These are phyloP conservation scores for Austroboletus festivus DNA, from an alignment of 768 basidiomycete genomes.

Conservation along the genomic window DNA sequence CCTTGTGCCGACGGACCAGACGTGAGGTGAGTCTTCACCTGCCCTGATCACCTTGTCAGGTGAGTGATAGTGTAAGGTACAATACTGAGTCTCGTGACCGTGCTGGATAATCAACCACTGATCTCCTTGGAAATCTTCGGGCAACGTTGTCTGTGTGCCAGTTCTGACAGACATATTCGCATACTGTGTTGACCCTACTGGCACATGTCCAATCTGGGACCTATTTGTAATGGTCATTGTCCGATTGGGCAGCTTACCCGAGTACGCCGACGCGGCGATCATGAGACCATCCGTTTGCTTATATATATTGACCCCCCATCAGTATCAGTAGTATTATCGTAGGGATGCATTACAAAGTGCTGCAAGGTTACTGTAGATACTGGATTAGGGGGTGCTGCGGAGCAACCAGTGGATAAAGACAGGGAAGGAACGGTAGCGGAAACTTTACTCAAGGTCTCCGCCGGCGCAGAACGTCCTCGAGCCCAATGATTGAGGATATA, in stretches of 20 bases:
- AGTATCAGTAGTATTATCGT: too few relatives aligned
- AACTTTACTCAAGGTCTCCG: conserved; percentile 17
- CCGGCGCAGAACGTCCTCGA: conserved; percentile 23
- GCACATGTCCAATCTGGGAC: too few relatives aligned
- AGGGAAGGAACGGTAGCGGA: neutral
- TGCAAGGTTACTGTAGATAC: too few relatives aligned
- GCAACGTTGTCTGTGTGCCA: neutral
- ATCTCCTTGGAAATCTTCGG: neutral
- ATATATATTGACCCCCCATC: too few relatives aligned
- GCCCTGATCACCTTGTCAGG: neutral
- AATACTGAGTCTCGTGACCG: neutral
- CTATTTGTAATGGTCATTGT: too few relatives aligned
- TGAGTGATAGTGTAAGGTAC: conserved; percentile 6
- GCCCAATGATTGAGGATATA: conserved; percentile 19
- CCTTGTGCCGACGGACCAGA: too few relatives aligned
- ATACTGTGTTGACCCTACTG: neutral
- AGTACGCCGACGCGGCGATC: too few relatives aligned
- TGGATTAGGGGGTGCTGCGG: conserved; percentile 1
- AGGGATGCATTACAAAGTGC: too few relatives aligned
- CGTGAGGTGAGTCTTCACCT: conserved; percentile 11
- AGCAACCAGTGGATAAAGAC: neutral
- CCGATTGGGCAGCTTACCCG: too few relatives aligned
- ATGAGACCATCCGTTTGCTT: too few relatives aligned
- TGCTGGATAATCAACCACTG: conserved; percentile 2
- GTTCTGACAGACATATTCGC: neutral